Conservation (phyloP, 805 yeast genomes). For the Lachancea cidri region DNA sequence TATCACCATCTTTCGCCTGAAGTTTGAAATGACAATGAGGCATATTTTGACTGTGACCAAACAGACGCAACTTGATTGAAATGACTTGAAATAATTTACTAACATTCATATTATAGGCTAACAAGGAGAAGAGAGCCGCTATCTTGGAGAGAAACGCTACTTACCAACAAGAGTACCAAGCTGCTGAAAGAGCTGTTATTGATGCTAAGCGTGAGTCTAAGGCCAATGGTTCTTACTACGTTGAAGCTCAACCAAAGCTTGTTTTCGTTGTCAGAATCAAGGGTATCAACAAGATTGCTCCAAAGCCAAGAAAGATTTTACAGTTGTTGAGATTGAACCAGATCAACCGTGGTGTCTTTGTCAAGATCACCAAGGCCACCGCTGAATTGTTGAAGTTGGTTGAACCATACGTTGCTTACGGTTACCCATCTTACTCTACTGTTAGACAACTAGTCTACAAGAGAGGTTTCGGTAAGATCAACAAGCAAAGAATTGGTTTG, state of each 20-base stretch:
- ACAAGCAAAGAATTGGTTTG: constrained; percentile 91
- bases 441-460: constrained; percentile 90
- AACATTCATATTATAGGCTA: constrained; percentile 34
- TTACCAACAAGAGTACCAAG: constrained; percentile 91
- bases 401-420: constrained; percentile 96
- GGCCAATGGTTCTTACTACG: constrained; percentile 91
- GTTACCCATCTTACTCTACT: constrained; percentile 93
- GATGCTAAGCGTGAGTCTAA: constrained; percentile 90
- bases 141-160: constrained; percentile 93
- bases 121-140: constrained; percentile 57
- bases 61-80: neutral
- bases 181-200: constrained; percentile 83
- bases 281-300: constrained; percentile 98
- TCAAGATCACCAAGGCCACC: constrained; percentile 94
- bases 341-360: constrained; percentile 93
- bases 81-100: constrained; percentile 8
- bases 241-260: constrained; percentile 90
- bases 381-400: constrained; percentile 85
- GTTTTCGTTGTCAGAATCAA: constrained; percentile 97
- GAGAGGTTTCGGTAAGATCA: constrained; percentile 97
- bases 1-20: constrained; percentile 77
- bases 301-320: constrained; percentile 98
- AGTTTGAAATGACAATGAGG: constrained; percentile 14
- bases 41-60: neutral
- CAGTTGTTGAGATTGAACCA: constrained; percentile 90